These are phyloP conservation scores for Trichoderma sp. DNA, from an alignment of 2,329 filamentous ascomycete species.

Conservation along the genomic window DNA sequence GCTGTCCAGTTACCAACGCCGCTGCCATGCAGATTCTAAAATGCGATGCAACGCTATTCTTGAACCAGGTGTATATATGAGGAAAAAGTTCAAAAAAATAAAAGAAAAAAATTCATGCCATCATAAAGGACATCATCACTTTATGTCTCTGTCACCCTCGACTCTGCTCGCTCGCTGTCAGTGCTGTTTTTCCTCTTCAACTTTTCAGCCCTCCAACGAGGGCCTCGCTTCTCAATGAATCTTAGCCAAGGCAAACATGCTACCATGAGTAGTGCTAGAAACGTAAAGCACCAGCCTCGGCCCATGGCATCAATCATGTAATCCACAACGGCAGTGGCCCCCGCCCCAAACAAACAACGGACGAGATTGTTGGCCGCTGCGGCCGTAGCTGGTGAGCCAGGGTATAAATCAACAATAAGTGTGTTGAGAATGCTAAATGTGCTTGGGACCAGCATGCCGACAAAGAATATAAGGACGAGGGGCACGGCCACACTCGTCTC, in stretches of 20 bases:
- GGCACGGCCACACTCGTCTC: constrained; percentile 55
- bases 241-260: constrained; percentile 51
- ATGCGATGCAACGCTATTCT: not conserved
- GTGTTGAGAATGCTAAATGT: constrained; percentile 65
- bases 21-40: constrained; percentile 21
- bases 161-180: not conserved
- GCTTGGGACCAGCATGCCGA: constrained; percentile 60
- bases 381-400: constrained; percentile 60
- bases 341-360: constrained; percentile 62
- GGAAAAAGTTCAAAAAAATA: not conserved
- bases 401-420: constrained; percentile 64
- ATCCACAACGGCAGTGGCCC: constrained; percentile 59
- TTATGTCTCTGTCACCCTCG: not conserved
- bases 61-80: not conserved
- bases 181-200: constrained; percentile 38
- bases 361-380: constrained; percentile 66
- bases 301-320: constrained; percentile 59
- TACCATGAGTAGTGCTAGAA: constrained; percentile 54
- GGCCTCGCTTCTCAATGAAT: constrained; percentile 51
- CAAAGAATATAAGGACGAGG: constrained; percentile 57
- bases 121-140: not conserved
- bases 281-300: constrained; percentile 63
- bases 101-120: not conserved
- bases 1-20: constrained; percentile 15
- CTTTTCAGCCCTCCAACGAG: constrained; percentile 54